Evolutionary conservation across 495 filamentous ascomycete genomes (phyloP).

Genomic region (Daldinia grandis): DNA sequence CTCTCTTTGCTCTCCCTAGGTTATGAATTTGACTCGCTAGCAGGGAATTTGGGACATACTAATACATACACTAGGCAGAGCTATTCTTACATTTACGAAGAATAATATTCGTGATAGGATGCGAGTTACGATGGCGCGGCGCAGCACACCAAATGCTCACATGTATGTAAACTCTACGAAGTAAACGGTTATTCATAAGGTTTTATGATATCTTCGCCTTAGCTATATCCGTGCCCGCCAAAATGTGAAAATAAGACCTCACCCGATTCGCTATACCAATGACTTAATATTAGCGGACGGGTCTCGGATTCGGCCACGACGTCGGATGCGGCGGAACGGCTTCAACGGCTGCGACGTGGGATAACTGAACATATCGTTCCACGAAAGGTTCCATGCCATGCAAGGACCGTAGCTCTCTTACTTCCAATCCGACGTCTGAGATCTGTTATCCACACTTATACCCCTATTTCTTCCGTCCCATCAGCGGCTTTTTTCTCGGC

Average conservation of each 20-base stretch:
- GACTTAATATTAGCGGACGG: not conserved
- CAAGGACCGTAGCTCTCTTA: not conserved
- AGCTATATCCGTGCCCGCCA: not conserved
- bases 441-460: constrained; percentile 3
- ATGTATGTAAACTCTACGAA: not conserved
- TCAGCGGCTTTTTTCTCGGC: not conserved
- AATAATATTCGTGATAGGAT: too few relatives aligned
- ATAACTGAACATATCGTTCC: not conserved
- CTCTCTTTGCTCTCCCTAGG: too few relatives aligned
- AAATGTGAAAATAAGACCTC: not conserved
- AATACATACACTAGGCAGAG: too few relatives aligned
- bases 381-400: not conserved
- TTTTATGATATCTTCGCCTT: too few relatives aligned
- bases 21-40: too few relatives aligned
- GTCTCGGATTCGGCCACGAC: not conserved
- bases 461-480: constrained; percentile 1
- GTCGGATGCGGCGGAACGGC: not conserved
- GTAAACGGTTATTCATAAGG: not conserved
- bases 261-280: not conserved
- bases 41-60: too few relatives aligned
- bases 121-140: too few relatives aligned
- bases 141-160: not conserved
- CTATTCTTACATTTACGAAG: too few relatives aligned
- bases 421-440: not conserved
- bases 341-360: not conserved